phyloP scores from a whole-genome alignment of 2,329 filamentous ascomycete species.

The Arthrobotrys musiformis region DNA sequence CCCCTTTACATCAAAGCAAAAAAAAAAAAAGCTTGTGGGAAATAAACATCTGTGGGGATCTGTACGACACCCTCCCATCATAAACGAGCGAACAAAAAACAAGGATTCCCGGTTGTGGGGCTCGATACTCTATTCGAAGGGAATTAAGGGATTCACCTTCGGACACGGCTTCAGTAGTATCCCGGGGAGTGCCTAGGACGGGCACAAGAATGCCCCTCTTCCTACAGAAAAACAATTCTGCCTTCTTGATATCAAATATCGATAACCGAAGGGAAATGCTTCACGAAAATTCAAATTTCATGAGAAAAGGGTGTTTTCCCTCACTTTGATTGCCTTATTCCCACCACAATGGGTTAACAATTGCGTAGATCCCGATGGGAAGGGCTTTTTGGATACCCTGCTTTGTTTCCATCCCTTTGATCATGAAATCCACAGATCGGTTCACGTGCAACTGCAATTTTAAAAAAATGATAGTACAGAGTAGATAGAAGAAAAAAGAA shows the following conservation, averaged over 20 bases:
- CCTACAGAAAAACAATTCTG: no score
- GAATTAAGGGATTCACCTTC: conserved; percentile 49
- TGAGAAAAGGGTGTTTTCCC: neutral
- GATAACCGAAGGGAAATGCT: conserved; percentile 34
- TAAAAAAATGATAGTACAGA: neutral
- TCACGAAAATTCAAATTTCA: no score
- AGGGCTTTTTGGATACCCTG: no score
- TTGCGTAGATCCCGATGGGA: conserved; percentile 8
- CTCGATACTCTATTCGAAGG: conserved; percentile 51
- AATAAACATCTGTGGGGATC: conserved; percentile 13
- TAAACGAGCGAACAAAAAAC: conserved; percentile 41
- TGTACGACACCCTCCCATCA: conserved; percentile 1
- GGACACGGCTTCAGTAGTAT: conserved; percentile 19
- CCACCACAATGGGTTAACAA: neutral
- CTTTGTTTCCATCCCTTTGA: no score
- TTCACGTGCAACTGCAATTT: conserved; percentile 27
- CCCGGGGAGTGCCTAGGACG: neutral
- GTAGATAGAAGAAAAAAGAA: neutral
- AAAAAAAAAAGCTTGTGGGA: conserved; percentile 14
- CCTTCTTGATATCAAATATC: conserved; percentile 20
- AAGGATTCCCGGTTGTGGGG: conserved; percentile 2
- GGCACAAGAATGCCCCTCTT: no score
- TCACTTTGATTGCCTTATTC: neutral
- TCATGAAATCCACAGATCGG: no score
- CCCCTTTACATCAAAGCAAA: no score